A percentile compares a stretch with the other conserved stretches of the same genome.
These are phyloP conservation scores for Triticum aestivum DNA, from an alignment of 176 grass and related monocot genomes.

Conservation along the genomic window DNA sequence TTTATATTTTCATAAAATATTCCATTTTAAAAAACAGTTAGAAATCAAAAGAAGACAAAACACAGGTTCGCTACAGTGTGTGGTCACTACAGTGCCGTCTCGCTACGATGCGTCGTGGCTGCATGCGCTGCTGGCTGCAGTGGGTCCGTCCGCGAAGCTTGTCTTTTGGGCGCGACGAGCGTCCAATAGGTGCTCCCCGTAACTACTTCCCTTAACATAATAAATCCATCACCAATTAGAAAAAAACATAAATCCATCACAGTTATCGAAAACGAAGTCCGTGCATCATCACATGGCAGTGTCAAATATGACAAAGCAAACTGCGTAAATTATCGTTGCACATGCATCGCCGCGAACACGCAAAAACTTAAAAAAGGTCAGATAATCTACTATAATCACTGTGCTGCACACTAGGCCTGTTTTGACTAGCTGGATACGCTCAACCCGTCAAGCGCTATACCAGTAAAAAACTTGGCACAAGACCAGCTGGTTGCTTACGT, in stretches of 20 bases:
- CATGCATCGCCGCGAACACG: background rate
- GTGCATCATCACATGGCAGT: background rate
- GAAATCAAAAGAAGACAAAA: too few relatives aligned
- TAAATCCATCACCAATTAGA: too few relatives aligned
- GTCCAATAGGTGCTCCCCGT: too few relatives aligned
- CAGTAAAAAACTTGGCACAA: background rate
- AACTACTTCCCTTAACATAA: background rate
- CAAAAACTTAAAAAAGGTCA: background rate
- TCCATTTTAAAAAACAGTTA: too few relatives aligned
- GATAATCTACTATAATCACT: background rate
- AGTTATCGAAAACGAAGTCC: background rate
- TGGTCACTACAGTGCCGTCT: too few relatives aligned
- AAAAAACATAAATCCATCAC: background rate
- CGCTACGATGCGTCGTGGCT: too few relatives aligned
- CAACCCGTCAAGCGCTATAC: background rate
- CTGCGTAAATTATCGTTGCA: background rate
- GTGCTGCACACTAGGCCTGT: background rate
- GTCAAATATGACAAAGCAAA: background rate
- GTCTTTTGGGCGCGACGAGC: background rate
- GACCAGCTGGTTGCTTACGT: background rate
- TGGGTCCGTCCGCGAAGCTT: too few relatives aligned
- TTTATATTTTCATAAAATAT: too few relatives aligned
- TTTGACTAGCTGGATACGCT: background rate
- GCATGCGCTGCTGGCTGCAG: too few relatives aligned
- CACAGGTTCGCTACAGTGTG: too few relatives aligned